A percentile compares a stretch with the other conserved stretches of the same genome.
Evolutionary conservation across 768 basidiomycete species (phyloP).

Genomic region (Mycena rosella): DNA sequence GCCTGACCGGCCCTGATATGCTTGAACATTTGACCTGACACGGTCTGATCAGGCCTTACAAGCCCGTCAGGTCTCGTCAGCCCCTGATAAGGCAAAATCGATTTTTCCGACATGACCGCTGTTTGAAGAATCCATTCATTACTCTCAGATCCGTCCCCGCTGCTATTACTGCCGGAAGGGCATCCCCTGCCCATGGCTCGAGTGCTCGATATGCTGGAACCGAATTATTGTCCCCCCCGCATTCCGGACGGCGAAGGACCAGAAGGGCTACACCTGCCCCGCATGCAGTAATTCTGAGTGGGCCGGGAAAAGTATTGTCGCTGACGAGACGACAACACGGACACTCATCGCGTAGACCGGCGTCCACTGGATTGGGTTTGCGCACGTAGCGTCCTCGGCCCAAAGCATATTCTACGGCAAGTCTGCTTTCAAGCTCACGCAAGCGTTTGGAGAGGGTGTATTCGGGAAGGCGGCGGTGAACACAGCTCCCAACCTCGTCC

Average conservation of each 20-base stretch:
- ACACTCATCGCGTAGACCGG: conserved; percentile 39
- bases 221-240: conserved; percentile 40
- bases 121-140: too few species aligned
- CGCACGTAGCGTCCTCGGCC: too few species aligned
- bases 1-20: too few species aligned
- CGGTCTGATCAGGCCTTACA: too few species aligned
- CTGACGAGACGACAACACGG: conserved; percentile 34
- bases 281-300: conserved; percentile 35
- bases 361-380: conserved; percentile 41
- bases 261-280: conserved; percentile 35
- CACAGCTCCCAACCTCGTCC: conserved; percentile 5
- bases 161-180: conserved; percentile 44
- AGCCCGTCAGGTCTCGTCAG: too few species aligned
- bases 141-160: conserved; percentile 39
- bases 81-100: too few species aligned
- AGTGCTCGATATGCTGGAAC: conserved; percentile 41
- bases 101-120: too few species aligned
- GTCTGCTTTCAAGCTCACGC: conserved; percentile 46
- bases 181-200: conserved; percentile 40
- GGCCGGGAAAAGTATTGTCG: conserved; percentile 16
- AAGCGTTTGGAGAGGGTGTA: conserved; percentile 34
- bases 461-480: conserved; percentile 30
- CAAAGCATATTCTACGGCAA: conserved; percentile 38
- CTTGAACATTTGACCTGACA: too few species aligned
- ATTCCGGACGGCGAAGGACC: conserved; percentile 24